A percentile compares a stretch with the other conserved stretches of the same genome.
Evolutionary conservation across 495 filamentous ascomycete genomes (phyloP).

Genomic region (Hyphodiscus hymeniophilus): DNA sequence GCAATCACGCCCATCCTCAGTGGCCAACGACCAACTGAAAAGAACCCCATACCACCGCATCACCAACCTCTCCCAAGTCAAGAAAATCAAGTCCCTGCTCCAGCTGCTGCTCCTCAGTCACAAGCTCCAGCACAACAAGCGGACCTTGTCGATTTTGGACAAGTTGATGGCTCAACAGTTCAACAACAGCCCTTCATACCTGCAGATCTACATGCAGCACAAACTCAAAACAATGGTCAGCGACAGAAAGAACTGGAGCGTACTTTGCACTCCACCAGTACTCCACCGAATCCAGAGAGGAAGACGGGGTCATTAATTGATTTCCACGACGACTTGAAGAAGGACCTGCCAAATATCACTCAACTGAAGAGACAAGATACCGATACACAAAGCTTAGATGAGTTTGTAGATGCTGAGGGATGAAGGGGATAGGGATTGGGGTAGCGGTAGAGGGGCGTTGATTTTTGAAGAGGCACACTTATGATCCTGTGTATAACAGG

Average conservation of each 20-base stretch:
- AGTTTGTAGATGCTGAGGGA: constrained; percentile 51
- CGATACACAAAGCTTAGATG: constrained; percentile 38
- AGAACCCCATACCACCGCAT: constrained; percentile 32
- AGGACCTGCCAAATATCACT: constrained; percentile 26
- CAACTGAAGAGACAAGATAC: constrained; percentile 31
- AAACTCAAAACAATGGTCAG: constrained; percentile 10
- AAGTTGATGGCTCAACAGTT: constrained; percentile 19
- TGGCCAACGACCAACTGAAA: constrained; percentile 49
- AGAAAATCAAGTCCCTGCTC: neutral
- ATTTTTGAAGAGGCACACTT: neutral
- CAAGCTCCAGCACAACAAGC: constrained; percentile 1
- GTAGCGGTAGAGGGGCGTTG: neutral
- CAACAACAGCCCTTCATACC: constrained; percentile 6
- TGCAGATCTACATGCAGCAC: constrained; percentile 8
- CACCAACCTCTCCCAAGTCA: neutral
- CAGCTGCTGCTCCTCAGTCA: neutral
- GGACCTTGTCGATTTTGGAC: constrained; percentile 41
- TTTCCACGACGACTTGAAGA: constrained; percentile 43
- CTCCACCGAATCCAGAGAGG: constrained; percentile 15
- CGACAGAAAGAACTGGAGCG: constrained; percentile 31
- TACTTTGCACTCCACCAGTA: constrained; percentile 34
- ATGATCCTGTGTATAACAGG: constrained; percentile 7
- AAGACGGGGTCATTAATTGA: constrained; percentile 34
- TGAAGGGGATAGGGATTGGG: constrained; percentile 8
- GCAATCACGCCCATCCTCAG: constrained; percentile 77